phyloP scores from a whole-genome alignment of 768 basidiomycete genomes.

The Mycena galericulata region DNA sequence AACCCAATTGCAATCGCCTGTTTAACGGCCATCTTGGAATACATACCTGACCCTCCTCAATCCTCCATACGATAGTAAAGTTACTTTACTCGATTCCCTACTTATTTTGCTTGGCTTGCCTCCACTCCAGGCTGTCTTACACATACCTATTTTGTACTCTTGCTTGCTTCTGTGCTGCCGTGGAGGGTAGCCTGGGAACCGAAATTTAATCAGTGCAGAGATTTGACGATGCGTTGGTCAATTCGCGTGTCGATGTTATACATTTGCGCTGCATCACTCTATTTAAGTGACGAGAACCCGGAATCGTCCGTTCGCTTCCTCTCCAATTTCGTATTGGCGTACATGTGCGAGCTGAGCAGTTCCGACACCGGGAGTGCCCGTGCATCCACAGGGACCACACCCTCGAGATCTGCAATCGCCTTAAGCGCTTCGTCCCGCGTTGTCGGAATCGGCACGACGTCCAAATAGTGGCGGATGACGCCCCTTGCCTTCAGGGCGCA shows the following conservation, averaged over 20 bases:
- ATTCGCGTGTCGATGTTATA: too few relatives aligned
- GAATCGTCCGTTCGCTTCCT: neutral
- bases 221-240: too few relatives aligned
- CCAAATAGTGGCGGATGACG: slow-evolving; percentile 43
- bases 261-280: too few relatives aligned
- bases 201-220: too few relatives aligned
- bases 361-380: slow-evolving; percentile 37
- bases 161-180: too few relatives aligned
- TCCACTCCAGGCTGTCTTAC: too few relatives aligned
- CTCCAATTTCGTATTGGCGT: slow-evolving; percentile 45
- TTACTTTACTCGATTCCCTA: slow-evolving; percentile 10
- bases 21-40: slow-evolving; percentile 9
- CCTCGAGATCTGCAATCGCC: slow-evolving; percentile 39
- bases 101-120: neutral
- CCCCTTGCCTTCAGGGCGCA: slow-evolving; percentile 44
- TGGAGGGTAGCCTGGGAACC: too few relatives aligned
- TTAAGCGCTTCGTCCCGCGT: slow-evolving; percentile 42
- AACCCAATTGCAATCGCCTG: neutral
- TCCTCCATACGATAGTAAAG: neutral
- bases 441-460: slow-evolving; percentile 29
- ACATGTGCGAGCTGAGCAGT: slow-evolving; percentile 50
- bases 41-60: slow-evolving; percentile 5
- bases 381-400: slow-evolving; percentile 34
- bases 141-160: too few relatives aligned
- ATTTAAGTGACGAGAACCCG: too few relatives aligned